Base-by-base conservation (phyloP, 768 basidiomycete genomes). In the Boletus tylopilopsis region DNA sequence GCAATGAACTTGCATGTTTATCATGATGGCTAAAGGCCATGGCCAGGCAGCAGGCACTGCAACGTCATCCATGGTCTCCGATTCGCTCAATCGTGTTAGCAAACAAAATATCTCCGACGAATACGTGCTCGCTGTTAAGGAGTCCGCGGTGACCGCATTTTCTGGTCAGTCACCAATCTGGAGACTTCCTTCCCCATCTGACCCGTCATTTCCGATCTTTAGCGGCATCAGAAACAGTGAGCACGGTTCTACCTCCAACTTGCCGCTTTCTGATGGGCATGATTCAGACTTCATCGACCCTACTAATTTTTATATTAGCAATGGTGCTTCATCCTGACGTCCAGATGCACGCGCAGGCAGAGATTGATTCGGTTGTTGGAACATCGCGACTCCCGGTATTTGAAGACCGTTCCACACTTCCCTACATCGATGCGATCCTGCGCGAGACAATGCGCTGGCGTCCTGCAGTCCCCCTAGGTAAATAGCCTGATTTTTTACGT, bases 301-400 rank as follows among this genome's bases (percentile, higher is more conserved):
- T 73, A 6, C 21, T 60, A 30, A 62, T 56, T 13, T 71, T 72
- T 39, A 30, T 69, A 30, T 51, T 64, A 45, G 69, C 69, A 6
- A 75, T 75, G 71, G 43, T 68, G 4, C 63, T 61, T 23, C 61
- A 68, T 30, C 75, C 71, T 4, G 64, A 68, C 3, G 63, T 64
- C n/a, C 74, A 74, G 50, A 46, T 40, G 1, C 70, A 64, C 22
- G 72, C 72, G 0, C 73, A 75, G 32, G 63, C 59, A 36, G 74
- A 73, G 49, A 64, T 76, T 6, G 64, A 68, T 46, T 50, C 51
- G 3, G 58, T 68, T 18, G 38, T 72, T 16, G 70, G 70, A 13
- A 39, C 46, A 2, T 61, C 55, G 21, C 59, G 70, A 21, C 58
- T 71, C 16, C 72, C 69, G 3, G 40, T 37, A 16, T 68, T 68